These are phyloP conservation scores for Paracorniculantispora psalliotae DNA, from an alignment of 2,329 filamentous ascomycete species.

Conservation along the genomic window DNA sequence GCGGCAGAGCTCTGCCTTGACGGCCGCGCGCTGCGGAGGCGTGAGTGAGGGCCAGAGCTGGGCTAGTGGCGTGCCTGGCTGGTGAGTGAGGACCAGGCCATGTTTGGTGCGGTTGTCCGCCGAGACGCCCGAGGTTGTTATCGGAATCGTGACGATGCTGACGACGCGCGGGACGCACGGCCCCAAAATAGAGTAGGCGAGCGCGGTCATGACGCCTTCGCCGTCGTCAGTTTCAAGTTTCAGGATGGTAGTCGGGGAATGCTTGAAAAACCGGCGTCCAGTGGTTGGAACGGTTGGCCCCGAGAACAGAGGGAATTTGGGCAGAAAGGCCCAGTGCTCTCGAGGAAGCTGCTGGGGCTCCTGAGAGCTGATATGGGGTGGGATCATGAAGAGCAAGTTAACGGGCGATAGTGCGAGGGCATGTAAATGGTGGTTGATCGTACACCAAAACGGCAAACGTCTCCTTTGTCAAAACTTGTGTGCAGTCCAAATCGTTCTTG, in stretches of 20 bases:
- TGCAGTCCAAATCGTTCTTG: too few relatives aligned
- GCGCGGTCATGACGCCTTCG: background rate
- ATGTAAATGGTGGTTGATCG: background rate
- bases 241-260: background rate
- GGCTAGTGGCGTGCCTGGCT: background rate
- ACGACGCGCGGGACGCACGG: background rate
- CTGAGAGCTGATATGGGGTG: background rate
- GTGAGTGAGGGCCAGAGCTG: background rate
- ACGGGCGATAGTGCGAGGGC: background rate
- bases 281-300: background rate
- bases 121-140: background rate
- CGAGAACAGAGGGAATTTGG: background rate
- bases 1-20: background rate
- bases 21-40: background rate
- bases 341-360: slow-evolving; percentile 2
- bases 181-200: background rate
- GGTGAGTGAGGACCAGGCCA: background rate
- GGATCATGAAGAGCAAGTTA: background rate
- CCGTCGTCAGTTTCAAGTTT: background rate
- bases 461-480: too few relatives aligned
- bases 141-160: background rate
- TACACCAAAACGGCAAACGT: background rate
- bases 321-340: background rate
- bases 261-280: background rate
- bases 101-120: background rate